Base-by-base conservation (phyloP, 306 rosid species). In the Trifolium repens region DNA sequence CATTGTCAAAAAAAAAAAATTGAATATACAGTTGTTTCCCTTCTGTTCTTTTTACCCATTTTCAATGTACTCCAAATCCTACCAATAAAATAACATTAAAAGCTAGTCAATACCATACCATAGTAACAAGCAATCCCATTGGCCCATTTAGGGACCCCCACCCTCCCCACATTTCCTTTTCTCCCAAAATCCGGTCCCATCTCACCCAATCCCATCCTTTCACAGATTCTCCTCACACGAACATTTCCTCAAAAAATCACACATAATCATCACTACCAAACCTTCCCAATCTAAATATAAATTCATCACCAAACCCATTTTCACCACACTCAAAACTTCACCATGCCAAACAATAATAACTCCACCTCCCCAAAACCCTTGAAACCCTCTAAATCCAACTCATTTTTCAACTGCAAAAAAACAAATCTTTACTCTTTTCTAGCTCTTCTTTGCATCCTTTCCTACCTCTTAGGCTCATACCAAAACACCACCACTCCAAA, bases 401-500 rank as follows among this genome's bases (percentile, higher is more conserved):
- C 43, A 9, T 6, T 43, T 9, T 46, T 65, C 74, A 63, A 26
- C 47, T 79, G 86, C 72, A 82, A 68, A 17, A 92, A 67, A 80
- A 39, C 81, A 74, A 87, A 87, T 60, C 47, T 86, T 43, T 87
- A 79, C 79, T 52, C 87, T 2, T 71, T 93, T 24, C 0, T 93
- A 14, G 79, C 85, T 74, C 30, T 90, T 77, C 96, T 93, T 65
- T 93, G 90, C 79, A 71, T 86, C 53, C 24, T 54, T 69, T 90
- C 88, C 0, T 93, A 89, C 81, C 50, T 80, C 42, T 17, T 87
- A 63, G 93, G 96, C 10, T 75, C 85, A 15, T 87, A 86, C 84
- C 85, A 82, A 79, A 26, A 67, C 32, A 22, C 3, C 16, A 9
- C 76, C 53, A 30, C 8, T 60, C 24, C 9, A 40, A 27, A 24